phyloP scores from a whole-genome alignment of 2,329 filamentous ascomycete genomes.

The Alternaria gansuensis region DNA sequence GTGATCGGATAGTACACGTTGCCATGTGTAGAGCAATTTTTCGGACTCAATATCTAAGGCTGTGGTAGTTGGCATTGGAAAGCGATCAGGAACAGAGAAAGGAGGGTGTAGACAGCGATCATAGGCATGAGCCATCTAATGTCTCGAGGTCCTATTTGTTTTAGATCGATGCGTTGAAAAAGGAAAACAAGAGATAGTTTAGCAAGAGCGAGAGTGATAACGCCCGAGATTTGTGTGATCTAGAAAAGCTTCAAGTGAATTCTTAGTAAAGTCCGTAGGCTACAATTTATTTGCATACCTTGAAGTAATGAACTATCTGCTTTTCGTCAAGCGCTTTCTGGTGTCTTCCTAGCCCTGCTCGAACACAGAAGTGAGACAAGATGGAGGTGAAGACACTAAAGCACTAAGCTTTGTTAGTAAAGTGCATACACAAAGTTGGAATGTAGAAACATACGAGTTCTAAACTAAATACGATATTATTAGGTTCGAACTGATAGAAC shows the following conservation, averaged over 20 bases:
- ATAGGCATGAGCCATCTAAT: constrained; percentile 16
- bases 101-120: constrained; percentile 17
- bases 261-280: background rate
- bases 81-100: constrained; percentile 19
- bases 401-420: too few species aligned
- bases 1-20: constrained; percentile 30
- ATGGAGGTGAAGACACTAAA: constrained; percentile 12
- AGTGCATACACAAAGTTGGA: too few species aligned
- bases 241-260: constrained; percentile 12
- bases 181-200: constrained; percentile 22
- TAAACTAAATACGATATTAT: too few species aligned
- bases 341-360: constrained; percentile 14
- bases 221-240: constrained; percentile 16
- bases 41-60: constrained; percentile 24
- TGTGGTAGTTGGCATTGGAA: constrained; percentile 32
- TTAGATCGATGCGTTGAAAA: constrained; percentile 21
- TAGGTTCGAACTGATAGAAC: too few species aligned
- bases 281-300: constrained; percentile 10
- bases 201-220: constrained; percentile 17
- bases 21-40: constrained; percentile 27
- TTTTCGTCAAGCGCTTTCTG: constrained; percentile 9
- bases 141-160: constrained; percentile 2
- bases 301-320: constrained; percentile 20
- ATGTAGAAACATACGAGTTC: too few species aligned
- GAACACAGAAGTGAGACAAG: constrained; percentile 9